A percentile compares a stretch with the other conserved stretches of the same genome.
phyloP scores from a whole-genome alignment of 2,329 filamentous ascomycete species.

The Clonostachys byssicola region DNA sequence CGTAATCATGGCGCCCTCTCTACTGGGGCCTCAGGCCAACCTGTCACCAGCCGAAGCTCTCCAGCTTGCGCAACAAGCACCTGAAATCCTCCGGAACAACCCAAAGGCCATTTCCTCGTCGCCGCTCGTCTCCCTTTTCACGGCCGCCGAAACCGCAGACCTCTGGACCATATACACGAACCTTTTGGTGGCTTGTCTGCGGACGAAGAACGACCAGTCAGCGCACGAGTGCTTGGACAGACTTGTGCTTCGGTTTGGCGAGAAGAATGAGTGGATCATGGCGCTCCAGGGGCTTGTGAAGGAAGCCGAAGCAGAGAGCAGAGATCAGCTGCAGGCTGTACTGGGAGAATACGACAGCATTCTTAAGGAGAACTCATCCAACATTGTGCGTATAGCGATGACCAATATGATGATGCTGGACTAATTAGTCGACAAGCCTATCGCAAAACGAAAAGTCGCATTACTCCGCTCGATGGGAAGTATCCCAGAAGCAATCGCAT shows the following conservation, averaged over 20 bases:
- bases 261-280: constrained; percentile 80
- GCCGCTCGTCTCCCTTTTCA: constrained; percentile 46
- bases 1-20: constrained; percentile 41
- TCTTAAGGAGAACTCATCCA: constrained; percentile 68
- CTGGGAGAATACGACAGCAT: constrained; percentile 75
- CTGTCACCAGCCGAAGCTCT: constrained; percentile 52
- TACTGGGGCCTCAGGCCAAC: constrained; percentile 52
- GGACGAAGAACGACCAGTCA: constrained; percentile 75
- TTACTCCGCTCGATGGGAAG: constrained; percentile 72
- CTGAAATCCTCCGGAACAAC: constrained; percentile 47
- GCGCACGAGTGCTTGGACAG: constrained; percentile 73
- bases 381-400: constrained; percentile 58
- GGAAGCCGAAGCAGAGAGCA: constrained; percentile 71
- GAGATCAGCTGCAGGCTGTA: constrained; percentile 62
- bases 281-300: constrained; percentile 78
- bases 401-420: not conserved
- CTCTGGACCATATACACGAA: constrained; percentile 87
- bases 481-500: constrained; percentile 66
- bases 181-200: constrained; percentile 76
- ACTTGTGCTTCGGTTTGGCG: constrained; percentile 76
- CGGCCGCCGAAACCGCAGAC: constrained; percentile 66
- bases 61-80: constrained; percentile 57
- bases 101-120: constrained; percentile 52
- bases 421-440: constrained; percentile 52
- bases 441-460: constrained; percentile 80